Conservation (phyloP, 148 eudicot genomes). For the Bassia scoparia region DNA sequence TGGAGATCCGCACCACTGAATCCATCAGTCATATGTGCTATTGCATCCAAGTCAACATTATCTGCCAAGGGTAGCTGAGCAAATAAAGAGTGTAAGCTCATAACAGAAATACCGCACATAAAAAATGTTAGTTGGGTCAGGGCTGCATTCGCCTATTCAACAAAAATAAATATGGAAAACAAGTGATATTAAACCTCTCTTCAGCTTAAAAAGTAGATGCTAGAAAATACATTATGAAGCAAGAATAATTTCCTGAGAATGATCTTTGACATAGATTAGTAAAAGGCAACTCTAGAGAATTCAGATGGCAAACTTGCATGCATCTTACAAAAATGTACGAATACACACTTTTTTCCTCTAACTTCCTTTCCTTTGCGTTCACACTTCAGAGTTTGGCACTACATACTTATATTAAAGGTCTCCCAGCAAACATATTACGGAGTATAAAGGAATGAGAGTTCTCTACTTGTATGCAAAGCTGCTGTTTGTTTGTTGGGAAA, state of each 20-base stretch:
- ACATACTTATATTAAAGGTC: too few species aligned
- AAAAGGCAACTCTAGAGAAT: too few species aligned
- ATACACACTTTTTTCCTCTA: too few species aligned
- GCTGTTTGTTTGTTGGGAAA: background rate
- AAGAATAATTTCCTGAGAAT: too few species aligned
- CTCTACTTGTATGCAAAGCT: background rate
- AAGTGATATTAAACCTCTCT: too few species aligned
- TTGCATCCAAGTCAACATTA: conserved; percentile 57
- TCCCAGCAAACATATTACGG: background rate
- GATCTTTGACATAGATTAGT: too few species aligned
- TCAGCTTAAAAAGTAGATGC: too few species aligned
- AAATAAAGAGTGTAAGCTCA: background rate
- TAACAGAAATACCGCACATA: background rate
- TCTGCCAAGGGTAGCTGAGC: conserved; percentile 68
- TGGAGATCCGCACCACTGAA: conserved; percentile 99
- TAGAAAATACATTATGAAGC: too few species aligned
- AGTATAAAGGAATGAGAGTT: background rate
- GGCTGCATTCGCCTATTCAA: background rate
- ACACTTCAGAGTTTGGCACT: too few species aligned
- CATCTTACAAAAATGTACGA: too few species aligned
- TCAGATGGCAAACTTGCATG: too few species aligned
- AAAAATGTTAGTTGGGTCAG: background rate
- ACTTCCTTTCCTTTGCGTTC: too few species aligned
- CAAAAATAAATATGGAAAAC: background rate
- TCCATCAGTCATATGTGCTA: conserved; percentile 79